phyloP scores from a whole-genome alignment of 1,139 yeast species.

The Geotrichum reessii region DNA sequence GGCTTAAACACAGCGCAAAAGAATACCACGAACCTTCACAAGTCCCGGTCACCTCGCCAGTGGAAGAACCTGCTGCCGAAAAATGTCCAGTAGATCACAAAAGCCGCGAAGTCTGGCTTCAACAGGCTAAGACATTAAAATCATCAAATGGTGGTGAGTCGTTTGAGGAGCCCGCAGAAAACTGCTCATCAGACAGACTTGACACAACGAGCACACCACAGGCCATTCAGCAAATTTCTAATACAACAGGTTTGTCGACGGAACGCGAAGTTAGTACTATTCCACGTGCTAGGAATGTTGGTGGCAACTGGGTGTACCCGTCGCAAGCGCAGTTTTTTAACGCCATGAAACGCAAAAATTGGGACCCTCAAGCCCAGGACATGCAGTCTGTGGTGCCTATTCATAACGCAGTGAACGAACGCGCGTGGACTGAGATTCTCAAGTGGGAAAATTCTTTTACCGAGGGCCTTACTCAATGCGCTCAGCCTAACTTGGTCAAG shows the following conservation, averaged over 20 bases:
- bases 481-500: constrained; percentile 53
- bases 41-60: not conserved
- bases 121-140: constrained; percentile 27
- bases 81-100: constrained; percentile 36
- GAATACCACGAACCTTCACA: constrained; percentile 3
- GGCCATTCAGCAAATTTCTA: constrained; percentile 38
- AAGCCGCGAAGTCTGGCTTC: constrained; percentile 53
- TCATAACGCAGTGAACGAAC: constrained; percentile 88
- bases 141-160: constrained; percentile 21
- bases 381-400: constrained; percentile 91
- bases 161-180: constrained; percentile 17
- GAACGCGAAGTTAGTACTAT: constrained; percentile 78
- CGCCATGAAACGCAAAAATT: constrained; percentile 87
- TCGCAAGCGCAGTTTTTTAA: constrained; percentile 91
- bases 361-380: constrained; percentile 76
- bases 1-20: constrained; percentile 14
- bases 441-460: constrained; percentile 62
- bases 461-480: constrained; percentile 44
- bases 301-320: constrained; percentile 85
- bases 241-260: constrained; percentile 29
- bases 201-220: constrained; percentile 28
- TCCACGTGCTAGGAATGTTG: constrained; percentile 60
- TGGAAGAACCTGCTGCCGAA: constrained; percentile 14
- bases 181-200: constrained; percentile 31
- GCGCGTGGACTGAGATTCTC: constrained; percentile 82